These are phyloP conservation scores for Cladosporium sp. DNA, from an alignment of 2,329 filamentous ascomycete species.

Conservation along the genomic window DNA sequence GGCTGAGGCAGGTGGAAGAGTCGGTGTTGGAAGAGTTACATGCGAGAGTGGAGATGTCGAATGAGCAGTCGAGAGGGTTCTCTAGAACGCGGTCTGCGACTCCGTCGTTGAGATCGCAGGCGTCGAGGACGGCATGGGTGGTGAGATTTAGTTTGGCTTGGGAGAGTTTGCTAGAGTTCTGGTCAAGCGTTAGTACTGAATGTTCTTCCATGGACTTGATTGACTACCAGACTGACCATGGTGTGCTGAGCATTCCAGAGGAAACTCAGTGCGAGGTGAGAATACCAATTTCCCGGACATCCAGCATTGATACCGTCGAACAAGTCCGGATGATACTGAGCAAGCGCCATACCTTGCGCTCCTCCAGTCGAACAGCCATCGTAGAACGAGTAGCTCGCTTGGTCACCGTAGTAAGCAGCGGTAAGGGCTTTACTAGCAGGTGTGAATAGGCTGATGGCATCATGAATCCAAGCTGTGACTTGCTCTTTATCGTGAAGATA, in stretches of 20 bases:
- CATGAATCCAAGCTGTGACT: conserved; percentile 34
- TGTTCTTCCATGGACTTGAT: conserved; percentile 29
- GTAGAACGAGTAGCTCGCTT: conserved; percentile 36
- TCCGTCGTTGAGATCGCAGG: conserved; percentile 38
- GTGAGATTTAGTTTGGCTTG: conserved; percentile 32
- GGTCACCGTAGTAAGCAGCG: conserved; percentile 30
- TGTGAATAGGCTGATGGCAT: conserved; percentile 34
- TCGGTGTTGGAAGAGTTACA: conserved; percentile 22
- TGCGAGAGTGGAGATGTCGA: conserved; percentile 30
- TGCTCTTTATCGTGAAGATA: conserved; percentile 27
- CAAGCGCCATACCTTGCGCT: conserved; percentile 37
- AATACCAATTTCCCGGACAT: conserved; percentile 38
- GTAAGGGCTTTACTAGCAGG: conserved; percentile 28
- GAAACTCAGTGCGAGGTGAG: conserved; percentile 27
- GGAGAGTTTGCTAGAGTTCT: conserved; percentile 21
- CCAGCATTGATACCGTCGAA: conserved; percentile 43
- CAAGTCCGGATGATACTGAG: conserved; percentile 36
- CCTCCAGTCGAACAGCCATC: conserved; percentile 40
- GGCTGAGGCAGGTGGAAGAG: conserved; percentile 28
- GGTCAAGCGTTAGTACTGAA: conserved; percentile 17
- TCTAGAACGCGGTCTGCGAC: conserved; percentile 37
- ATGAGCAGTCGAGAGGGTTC: conserved; percentile 35
- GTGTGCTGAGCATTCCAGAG: conserved; percentile 28
- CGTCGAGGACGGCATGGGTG: conserved; percentile 30
- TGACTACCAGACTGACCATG: conserved; percentile 7